Percentiles rank a stretch among this genome's conserved stretches.
Conservation (phyloP, 1,139 yeast species). For the Diutina mesorugosa region DNA sequence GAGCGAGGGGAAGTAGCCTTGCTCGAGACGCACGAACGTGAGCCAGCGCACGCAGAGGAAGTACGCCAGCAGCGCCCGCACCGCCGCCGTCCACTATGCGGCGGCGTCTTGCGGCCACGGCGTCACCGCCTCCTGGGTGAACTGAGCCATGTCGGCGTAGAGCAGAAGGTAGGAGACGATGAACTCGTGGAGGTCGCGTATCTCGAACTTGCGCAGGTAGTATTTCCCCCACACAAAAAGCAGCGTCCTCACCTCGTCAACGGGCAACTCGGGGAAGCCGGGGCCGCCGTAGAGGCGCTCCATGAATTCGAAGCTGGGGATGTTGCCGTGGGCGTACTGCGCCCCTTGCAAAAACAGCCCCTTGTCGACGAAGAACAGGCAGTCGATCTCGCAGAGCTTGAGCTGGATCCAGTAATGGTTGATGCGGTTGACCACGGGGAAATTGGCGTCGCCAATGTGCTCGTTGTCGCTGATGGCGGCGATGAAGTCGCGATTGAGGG, state of each 20-base stretch:
- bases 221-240: slow-evolving; percentile 14
- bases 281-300: slow-evolving; percentile 6
- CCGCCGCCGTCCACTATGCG: background rate
- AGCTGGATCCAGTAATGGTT: slow-evolving; percentile 19
- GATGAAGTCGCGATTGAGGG: slow-evolving; percentile 16
- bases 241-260: slow-evolving; percentile 5
- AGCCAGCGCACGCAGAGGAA: slow-evolving; percentile 18
- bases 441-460: background rate
- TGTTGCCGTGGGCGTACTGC: slow-evolving; percentile 14
- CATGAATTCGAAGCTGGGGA: slow-evolving; percentile 13
- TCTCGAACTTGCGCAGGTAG: slow-evolving; percentile 12
- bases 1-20: slow-evolving; percentile 20
- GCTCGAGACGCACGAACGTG: slow-evolving; percentile 18
- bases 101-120: background rate
- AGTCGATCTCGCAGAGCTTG: slow-evolving; percentile 17
- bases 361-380: slow-evolving; percentile 18
- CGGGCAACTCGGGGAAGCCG: background rate
- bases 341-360: slow-evolving; percentile 19
- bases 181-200: slow-evolving; percentile 9
- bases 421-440: slow-evolving; percentile 4
- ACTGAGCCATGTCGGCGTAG: slow-evolving; percentile 10
- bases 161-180: slow-evolving; percentile 12
- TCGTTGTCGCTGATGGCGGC: slow-evolving; percentile 9
- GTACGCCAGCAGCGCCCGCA: slow-evolving; percentile 5
- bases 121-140: slow-evolving; percentile 4